Conservation (phyloP, 352 stramenopile species). For the Phytophthora crassamura region DNA sequence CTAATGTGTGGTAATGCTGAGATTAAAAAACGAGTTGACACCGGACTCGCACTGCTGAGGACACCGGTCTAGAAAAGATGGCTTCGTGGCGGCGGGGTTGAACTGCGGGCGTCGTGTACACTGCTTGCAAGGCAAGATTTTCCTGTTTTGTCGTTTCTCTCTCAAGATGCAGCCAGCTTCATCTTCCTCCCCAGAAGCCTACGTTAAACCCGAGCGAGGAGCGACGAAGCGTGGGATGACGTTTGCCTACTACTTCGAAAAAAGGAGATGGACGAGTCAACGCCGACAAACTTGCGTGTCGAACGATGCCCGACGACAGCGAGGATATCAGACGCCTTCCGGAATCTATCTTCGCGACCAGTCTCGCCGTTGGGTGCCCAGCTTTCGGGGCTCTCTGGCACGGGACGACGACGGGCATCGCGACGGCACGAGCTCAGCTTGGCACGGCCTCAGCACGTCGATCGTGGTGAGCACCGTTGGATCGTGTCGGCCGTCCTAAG, state of each 20-base stretch:
- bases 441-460: not conserved
- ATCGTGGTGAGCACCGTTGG: too few relatives aligned
- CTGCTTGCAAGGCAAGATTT: too few relatives aligned
- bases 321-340: constrained; percentile 22
- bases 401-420: not conserved
- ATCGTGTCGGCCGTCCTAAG: too few relatives aligned
- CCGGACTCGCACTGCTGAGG: too few relatives aligned
- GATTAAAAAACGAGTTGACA: too few relatives aligned
- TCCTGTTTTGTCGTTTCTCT: too few relatives aligned
- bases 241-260: constrained; percentile 10
- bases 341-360: constrained; percentile 3
- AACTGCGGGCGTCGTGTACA: too few relatives aligned
- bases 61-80: too few relatives aligned
- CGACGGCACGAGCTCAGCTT: not conserved
- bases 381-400: not conserved
- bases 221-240: constrained; percentile 9
- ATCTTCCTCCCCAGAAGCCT: not conserved
- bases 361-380: not conserved
- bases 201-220: too few relatives aligned
- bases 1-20: not conserved
- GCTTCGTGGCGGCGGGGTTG: too few relatives aligned
- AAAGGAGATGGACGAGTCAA: constrained; percentile 26
- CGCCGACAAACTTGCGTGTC: constrained; percentile 18
- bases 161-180: too few relatives aligned
- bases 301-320: constrained; percentile 13